Base-by-base conservation (phyloP, 2,329 filamentous ascomycete genomes). In the Neonectria neomacrospora region DNA sequence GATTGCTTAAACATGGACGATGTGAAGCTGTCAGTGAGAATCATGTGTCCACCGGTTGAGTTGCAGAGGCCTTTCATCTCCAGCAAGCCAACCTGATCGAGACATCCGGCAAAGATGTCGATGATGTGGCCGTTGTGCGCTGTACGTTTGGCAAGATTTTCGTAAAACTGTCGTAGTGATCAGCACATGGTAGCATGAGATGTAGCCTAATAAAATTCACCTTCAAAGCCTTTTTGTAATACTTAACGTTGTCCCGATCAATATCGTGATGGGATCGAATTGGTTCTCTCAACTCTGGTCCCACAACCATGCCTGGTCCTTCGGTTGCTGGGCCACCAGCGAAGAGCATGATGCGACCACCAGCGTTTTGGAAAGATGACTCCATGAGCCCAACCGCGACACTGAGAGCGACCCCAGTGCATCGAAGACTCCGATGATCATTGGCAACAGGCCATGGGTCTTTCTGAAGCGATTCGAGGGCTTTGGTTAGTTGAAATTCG, bases 1-100 rank as follows among this genome's bases (percentile, higher is more conserved):
- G 96, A 98, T 78, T 99, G 96, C 82, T 96, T 97, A 85, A 98
- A 99, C 90, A 99, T 97, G 62, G 95, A 98, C 0, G 96, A 96
- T 4, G 95, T 98, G 78, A 99, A 99, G 78, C 94, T 97, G 78
- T 99, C 96, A 1, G 96, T 98, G 68, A 99, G 82, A 67, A 99
- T 96, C 91, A 99, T 99, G 77, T 99, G 94, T 39, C 96, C 96
- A 68, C 96, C 96, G 18, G 96, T 99, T 32, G 91, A 97, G 79
- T 98, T 99, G 69, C 94, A 91, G 12, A 99, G 86, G 26, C 94
- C 93, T 80, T 98, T 98, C 96, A 99, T 99, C 80, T 99, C 96
- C 50, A 99, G 84, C 58, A 99, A 85, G 78, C 96, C 96, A 69
- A 99, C 96, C 79, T 99, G 96, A 78, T 99, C 96, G 56, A 99